These are phyloP conservation scores for Amanita brunnescens DNA, from an alignment of 768 basidiomycete genomes.

Conservation along the genomic window DNA sequence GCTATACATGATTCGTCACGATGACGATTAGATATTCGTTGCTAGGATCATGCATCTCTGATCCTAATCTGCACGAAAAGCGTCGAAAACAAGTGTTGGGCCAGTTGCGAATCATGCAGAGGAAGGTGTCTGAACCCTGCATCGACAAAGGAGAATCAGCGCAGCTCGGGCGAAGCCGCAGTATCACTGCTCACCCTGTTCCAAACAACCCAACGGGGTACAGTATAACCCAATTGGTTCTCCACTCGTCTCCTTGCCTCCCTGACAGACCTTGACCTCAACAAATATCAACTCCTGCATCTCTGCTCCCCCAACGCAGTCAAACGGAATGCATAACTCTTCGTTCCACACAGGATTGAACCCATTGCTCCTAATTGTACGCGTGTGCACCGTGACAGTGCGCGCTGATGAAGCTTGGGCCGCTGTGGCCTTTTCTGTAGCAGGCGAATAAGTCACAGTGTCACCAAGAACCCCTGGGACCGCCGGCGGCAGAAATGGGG, in stretches of 20 bases:
- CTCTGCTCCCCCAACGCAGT: conserved; percentile 53
- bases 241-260: conserved; percentile 42
- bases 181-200: conserved; percentile 44
- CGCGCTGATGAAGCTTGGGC: conserved; percentile 27
- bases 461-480: conserved; percentile 10
- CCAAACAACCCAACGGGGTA: conserved; percentile 59
- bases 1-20: background rate
- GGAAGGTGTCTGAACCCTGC: conserved; percentile 87
- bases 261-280: conserved; percentile 64
- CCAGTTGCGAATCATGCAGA: conserved; percentile 78
- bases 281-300: conserved; percentile 85
- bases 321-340: conserved; percentile 59
- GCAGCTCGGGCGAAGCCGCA: background rate
- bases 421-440: conserved; percentile 14
- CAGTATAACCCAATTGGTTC: conserved; percentile 71
- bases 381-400: conserved; percentile 48
- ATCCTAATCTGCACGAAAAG: conserved; percentile 70
- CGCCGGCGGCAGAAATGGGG: conserved; percentile 16
- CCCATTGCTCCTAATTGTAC: conserved; percentile 72
- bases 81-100: conserved; percentile 90
- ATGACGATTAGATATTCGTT: background rate
- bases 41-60: conserved; percentile 15
- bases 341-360: conserved; percentile 92
- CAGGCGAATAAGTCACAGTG: conserved; percentile 14
- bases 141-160: background rate